Percentiles rank a stretch among this genome's conserved stretches.
Evolutionary conservation across 2,329 filamentous ascomycete genomes (phyloP).

Genomic region (Ophiostoma sp.): DNA sequence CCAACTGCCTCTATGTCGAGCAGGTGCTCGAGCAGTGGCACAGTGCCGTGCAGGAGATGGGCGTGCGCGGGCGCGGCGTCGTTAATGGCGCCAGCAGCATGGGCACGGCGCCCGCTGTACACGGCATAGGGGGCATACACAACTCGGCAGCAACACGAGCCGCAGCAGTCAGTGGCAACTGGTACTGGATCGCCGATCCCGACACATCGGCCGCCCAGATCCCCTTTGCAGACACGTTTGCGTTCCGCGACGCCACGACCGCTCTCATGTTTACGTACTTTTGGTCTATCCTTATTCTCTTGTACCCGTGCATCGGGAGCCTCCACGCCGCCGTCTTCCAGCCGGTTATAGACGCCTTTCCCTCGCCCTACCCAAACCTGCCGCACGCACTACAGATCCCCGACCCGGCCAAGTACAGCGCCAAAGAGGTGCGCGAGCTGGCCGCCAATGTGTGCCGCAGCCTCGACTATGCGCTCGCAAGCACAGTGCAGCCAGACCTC

Average conservation of each 20-base stretch:
- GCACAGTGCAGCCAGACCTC: constrained; percentile 45
- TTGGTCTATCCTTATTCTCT: constrained; percentile 48
- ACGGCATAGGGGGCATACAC: not conserved
- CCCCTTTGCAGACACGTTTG: constrained; percentile 44
- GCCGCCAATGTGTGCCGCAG: constrained; percentile 48
- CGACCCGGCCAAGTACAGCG: constrained; percentile 34
- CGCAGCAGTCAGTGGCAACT: not conserved
- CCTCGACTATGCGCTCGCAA: constrained; percentile 44
- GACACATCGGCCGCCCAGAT: constrained; percentile 33
- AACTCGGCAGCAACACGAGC: not conserved
- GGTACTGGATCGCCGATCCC: constrained; percentile 40
- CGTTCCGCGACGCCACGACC: constrained; percentile 42
- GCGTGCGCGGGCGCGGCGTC: constrained; percentile 24
- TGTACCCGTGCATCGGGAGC: constrained; percentile 45
- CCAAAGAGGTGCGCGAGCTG: constrained; percentile 40
- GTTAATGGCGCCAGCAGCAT: constrained; percentile 18
- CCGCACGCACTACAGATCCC: constrained; percentile 36
- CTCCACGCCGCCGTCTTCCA: constrained; percentile 44
- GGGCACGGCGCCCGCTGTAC: not conserved
- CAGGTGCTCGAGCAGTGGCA: constrained; percentile 47
- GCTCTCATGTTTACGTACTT: constrained; percentile 49
- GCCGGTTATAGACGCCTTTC: constrained; percentile 40
- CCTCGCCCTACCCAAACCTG: constrained; percentile 37
- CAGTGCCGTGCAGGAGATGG: constrained; percentile 29
- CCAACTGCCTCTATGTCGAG: constrained; percentile 45